Percentiles rank a stretch among this genome's conserved stretches.
Evolutionary conservation across 2,329 filamentous ascomycete genomes (phyloP).

Genomic region (Phialophora macrospora): DNA sequence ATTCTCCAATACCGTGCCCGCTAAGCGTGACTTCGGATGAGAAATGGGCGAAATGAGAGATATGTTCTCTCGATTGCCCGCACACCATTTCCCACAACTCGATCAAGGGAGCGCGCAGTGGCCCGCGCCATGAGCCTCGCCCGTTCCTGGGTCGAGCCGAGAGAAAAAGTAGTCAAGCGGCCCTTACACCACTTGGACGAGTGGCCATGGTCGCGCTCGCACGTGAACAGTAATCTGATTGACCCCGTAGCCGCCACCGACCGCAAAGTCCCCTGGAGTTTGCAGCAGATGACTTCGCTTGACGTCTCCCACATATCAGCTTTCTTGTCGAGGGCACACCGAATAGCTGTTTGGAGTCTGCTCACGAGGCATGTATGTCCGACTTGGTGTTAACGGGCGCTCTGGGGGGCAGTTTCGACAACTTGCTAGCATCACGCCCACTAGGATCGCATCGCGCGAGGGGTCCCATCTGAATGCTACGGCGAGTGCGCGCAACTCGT

Average conservation of each 20-base stretch:
- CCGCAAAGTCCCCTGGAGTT: neutral
- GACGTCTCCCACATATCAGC: neutral
- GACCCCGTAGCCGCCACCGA: conserved; percentile 15
- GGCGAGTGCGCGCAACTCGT: neutral
- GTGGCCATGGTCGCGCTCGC: conserved; percentile 5
- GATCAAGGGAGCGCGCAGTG: conserved; percentile 4
- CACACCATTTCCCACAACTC: neutral
- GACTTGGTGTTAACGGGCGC: neutral
- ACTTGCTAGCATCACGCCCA: neutral
- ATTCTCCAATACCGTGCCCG: conserved; percentile 13
- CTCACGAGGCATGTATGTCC: neutral
- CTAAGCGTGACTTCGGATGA: conserved; percentile 13
- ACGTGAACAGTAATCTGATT: conserved; percentile 10
- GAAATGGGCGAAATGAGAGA: neutral
- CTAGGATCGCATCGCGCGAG: neutral
- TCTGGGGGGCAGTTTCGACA: neutral
- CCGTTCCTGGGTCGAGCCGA: conserved; percentile 11
- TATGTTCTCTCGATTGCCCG: neutral
- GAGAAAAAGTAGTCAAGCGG: neutral
- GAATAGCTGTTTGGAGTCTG: neutral
- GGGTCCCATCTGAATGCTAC: neutral
- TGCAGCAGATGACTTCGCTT: neutral
- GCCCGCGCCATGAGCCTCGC: conserved; percentile 9
- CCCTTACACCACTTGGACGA: neutral
- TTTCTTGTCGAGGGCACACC: neutral